Conservation (phyloP, 2,329 filamentous ascomycete species). For the Ascochyta rabiei region DNA sequence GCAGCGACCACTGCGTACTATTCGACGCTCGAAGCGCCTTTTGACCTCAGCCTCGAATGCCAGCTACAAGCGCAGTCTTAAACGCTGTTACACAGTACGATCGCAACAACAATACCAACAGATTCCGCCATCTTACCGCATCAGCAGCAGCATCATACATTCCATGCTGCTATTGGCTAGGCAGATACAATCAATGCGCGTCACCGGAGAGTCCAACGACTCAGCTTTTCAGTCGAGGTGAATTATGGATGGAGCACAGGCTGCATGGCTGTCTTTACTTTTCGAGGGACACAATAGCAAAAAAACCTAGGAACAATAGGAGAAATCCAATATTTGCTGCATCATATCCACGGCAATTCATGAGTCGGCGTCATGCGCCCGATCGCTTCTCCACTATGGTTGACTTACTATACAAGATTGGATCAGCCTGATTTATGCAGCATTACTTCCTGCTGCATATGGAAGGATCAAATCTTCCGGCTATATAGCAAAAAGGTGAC, state of each 20-base stretch:
- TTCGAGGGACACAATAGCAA: slow-evolving; percentile 8
- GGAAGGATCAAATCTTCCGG: slow-evolving; percentile 2
- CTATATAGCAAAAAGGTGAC: slow-evolving; percentile 1
- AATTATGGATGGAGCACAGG: background rate
- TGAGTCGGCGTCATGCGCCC: slow-evolving; percentile 1
- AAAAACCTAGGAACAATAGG: slow-evolving; percentile 4
- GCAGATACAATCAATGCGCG: background rate
- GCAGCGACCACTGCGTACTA: slow-evolving; percentile 2
- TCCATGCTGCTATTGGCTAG: background rate
- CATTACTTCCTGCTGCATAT: background rate
- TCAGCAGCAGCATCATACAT: slow-evolving; percentile 1
- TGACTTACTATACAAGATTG: background rate
- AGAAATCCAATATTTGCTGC: background rate
- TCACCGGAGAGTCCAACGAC: background rate
- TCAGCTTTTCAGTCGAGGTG: background rate
- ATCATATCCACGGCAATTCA: background rate
- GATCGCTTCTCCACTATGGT: background rate
- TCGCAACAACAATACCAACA: slow-evolving; percentile 9
- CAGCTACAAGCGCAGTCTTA: background rate
- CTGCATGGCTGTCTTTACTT: slow-evolving; percentile 3
- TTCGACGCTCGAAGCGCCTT: background rate
- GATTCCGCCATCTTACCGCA: background rate
- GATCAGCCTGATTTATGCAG: slow-evolving; percentile 8
- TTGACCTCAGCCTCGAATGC: background rate
- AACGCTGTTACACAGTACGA: slow-evolving; percentile 1